phyloP scores from a whole-genome alignment of 805 yeast species.

The Myxozyma udenii region DNA sequence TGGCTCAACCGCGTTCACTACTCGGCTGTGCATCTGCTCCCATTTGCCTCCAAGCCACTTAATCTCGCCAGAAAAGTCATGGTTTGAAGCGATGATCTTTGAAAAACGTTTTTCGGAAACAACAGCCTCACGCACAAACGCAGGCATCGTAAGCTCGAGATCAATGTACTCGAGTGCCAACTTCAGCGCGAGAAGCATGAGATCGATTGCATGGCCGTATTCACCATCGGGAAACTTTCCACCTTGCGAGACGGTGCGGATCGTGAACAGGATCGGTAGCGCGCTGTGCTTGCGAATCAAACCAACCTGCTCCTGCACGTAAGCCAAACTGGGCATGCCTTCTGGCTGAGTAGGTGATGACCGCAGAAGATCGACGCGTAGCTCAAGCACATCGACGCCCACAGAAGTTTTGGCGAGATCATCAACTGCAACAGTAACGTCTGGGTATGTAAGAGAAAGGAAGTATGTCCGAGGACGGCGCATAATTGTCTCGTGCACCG shows the following conservation, averaged over 20 bases:
- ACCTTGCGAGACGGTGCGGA: conserved; percentile 77
- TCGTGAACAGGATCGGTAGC: conserved; percentile 77
- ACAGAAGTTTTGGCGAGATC: conserved; percentile 52
- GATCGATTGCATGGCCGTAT: conserved; percentile 45
- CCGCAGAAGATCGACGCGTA: conserved; percentile 67
- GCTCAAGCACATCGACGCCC: conserved; percentile 80
- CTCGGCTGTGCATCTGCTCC: conserved; percentile 55
- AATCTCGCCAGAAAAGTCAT: conserved; percentile 61
- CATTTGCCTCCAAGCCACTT: conserved; percentile 71
- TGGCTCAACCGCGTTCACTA: conserved; percentile 39
- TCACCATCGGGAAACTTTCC: conserved; percentile 71
- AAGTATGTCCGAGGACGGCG: conserved; percentile 51
- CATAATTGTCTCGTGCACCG: conserved; percentile 41
- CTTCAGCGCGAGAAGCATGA: conserved; percentile 63
- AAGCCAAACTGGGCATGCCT: conserved; percentile 38
- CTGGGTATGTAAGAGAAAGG: conserved; percentile 68
- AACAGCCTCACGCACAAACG: conserved; percentile 50
- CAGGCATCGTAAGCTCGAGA: conserved; percentile 69
- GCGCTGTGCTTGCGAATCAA: conserved; percentile 58
- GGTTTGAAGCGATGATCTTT: conserved; percentile 77
- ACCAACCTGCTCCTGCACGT: conserved; percentile 72
- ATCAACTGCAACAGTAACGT: conserved; percentile 48
- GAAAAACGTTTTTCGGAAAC: conserved; percentile 57
- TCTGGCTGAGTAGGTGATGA: conserved; percentile 22
- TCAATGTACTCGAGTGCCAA: conserved; percentile 80